Conservation (phyloP, 1,284 basidiomycete genomes). For the Neonothopanus nambi region DNA sequence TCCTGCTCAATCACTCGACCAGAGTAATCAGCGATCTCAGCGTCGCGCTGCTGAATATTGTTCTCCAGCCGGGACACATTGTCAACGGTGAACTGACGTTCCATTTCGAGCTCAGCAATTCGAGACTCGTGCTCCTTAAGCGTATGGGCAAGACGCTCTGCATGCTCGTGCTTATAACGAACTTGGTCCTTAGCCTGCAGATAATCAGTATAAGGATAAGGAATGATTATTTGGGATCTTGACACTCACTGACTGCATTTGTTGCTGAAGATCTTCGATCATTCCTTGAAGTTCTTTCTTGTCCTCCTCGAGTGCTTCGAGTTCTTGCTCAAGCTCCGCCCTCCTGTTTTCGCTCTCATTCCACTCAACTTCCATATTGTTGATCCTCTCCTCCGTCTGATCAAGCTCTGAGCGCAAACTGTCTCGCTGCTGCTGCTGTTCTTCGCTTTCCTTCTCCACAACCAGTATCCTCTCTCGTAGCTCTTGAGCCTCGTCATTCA, state of each 20-base stretch:
- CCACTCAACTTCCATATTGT: conserved; percentile 55
- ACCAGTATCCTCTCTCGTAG: conserved; percentile 45
- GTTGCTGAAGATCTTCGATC: conserved; percentile 53
- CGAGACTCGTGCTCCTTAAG: conserved; percentile 60
- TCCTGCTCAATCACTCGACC: conserved; percentile 41
- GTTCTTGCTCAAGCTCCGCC: conserved; percentile 52
- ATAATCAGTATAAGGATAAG: conserved; percentile 12
- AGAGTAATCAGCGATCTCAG: conserved; percentile 45
- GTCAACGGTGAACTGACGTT: conserved; percentile 54
- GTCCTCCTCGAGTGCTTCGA: conserved; percentile 43
- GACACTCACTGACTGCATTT: conserved; percentile 51
- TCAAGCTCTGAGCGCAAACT: conserved; percentile 41
- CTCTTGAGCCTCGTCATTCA: conserved; percentile 54
- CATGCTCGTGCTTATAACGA: conserved; percentile 45
- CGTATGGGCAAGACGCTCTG: conserved; percentile 45
- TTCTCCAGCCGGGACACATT: conserved; percentile 56
- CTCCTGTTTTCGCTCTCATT: conserved; percentile 54
- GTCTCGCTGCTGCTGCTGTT: conserved; percentile 42
- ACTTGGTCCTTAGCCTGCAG: conserved; percentile 53
- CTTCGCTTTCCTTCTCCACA: conserved; percentile 43
- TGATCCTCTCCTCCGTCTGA: conserved; percentile 42
- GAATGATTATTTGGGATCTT: neutral
- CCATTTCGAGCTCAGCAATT: conserved; percentile 54
- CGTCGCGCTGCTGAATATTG: conserved; percentile 51
- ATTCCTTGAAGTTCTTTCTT: conserved; percentile 46